phyloP scores from a whole-genome alignment of 108 stramenopile genomes.

The Cyclotella cryptica region DNA sequence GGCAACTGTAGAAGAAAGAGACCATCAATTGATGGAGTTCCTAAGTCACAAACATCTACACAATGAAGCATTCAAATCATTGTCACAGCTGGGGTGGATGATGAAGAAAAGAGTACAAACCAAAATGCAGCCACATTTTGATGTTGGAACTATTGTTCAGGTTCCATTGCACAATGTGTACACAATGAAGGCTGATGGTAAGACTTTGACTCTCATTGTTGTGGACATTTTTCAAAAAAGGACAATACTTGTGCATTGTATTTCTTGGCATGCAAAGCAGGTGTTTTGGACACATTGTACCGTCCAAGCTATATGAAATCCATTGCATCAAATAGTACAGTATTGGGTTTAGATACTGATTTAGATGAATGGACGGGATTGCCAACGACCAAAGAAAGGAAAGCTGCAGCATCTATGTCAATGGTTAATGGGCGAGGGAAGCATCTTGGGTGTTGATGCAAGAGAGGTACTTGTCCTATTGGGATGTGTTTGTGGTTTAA shows the following conservation, averaged over 20 bases:
- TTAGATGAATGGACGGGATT: background rate
- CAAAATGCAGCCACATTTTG: background rate
- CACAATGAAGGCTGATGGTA: background rate
- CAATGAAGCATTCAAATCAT: background rate
- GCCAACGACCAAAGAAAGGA: background rate
- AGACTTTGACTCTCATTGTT: background rate
- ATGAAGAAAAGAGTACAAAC: background rate
- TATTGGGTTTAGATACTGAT: background rate
- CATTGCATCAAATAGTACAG: background rate
- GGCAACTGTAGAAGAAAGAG: background rate
- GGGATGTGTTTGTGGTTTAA: background rate
- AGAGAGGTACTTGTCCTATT: no score
- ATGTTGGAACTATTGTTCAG: background rate
- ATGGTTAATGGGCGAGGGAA: background rate
- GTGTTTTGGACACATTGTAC: background rate
- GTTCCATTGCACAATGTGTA: background rate
- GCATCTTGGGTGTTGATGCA: background rate
- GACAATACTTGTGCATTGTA: background rate
- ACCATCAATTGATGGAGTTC: background rate
- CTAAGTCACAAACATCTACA: background rate
- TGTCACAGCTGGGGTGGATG: background rate
- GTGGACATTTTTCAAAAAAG: background rate
- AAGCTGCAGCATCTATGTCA: background rate
- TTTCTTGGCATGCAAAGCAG: background rate
- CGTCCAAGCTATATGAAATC: background rate